Conservation (phyloP, 129 eudicot genomes). For the Logfia minima region DNA sequence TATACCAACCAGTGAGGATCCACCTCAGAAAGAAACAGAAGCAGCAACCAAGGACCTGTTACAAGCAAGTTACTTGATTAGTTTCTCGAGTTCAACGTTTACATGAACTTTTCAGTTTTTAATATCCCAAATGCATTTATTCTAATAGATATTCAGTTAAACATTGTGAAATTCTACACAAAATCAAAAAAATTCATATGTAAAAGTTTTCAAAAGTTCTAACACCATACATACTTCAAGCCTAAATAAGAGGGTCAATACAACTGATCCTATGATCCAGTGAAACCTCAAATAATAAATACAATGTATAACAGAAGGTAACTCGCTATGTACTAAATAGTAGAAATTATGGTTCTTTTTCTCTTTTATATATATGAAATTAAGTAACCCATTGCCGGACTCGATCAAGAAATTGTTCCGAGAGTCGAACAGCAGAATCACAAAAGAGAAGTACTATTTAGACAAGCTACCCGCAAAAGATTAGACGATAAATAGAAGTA, state of each 20-base stretch:
- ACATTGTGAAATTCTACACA: background rate
- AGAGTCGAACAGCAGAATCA: background rate
- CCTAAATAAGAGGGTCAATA: too few species aligned
- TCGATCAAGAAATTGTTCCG: background rate
- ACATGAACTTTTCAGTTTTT: background rate
- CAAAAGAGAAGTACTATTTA: background rate
- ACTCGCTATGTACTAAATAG: background rate
- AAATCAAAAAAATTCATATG: too few species aligned
- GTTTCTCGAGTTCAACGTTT: conserved; percentile 1
- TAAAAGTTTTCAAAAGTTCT: background rate
- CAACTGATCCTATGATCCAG: background rate
- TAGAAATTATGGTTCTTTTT: background rate
- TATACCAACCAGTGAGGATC: conserved; percentile 97
- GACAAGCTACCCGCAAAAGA: background rate
- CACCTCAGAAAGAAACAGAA: conserved; percentile 88
- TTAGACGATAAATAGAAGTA: background rate
- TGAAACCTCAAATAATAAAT: background rate
- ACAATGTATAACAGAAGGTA: background rate
- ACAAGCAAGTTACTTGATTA: conserved; percentile 15
- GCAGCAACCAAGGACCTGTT: conserved; percentile 78
- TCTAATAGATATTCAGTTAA: background rate
- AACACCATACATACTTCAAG: background rate
- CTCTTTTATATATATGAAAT: background rate
- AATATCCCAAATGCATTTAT: background rate
- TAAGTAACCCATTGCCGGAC: background rate